Evolutionary conservation across 495 filamentous ascomycete genomes (phyloP).

Genomic region (Lepidopterella palustris): DNA sequence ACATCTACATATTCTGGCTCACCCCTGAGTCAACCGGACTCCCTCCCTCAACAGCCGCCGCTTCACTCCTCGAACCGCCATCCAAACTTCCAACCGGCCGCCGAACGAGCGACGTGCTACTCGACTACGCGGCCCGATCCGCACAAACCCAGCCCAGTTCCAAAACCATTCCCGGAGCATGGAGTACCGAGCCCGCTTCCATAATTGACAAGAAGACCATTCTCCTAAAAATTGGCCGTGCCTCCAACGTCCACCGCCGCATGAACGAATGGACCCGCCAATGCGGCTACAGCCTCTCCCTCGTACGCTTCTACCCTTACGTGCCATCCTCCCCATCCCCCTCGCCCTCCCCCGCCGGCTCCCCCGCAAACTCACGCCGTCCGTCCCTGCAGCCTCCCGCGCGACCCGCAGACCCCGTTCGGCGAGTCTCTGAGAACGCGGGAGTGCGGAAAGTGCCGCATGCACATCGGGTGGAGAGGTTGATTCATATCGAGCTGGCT

Average conservation of each 20-base stretch:
- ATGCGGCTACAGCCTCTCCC: conserved; percentile 77
- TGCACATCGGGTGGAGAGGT: conserved; percentile 78
- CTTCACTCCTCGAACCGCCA: conserved; percentile 48
- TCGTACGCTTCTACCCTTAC: conserved; percentile 91
- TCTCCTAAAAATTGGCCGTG: conserved; percentile 86
- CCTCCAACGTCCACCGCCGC: conserved; percentile 82
- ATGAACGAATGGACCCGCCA: conserved; percentile 90
- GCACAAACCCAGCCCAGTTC: conserved; percentile 20
- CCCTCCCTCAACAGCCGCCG: conserved; percentile 51
- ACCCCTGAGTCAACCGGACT: conserved; percentile 48
- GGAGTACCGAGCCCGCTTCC: neutral
- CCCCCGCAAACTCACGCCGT: conserved; percentile 28
- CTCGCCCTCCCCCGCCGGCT: conserved; percentile 27
- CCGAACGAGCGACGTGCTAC: conserved; percentile 60
- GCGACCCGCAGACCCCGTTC: conserved; percentile 18
- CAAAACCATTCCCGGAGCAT: neutral
- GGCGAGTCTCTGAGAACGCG: conserved; percentile 18
- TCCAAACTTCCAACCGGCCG: conserved; percentile 40
- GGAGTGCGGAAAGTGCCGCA: conserved; percentile 62
- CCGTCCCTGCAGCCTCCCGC: conserved; percentile 13
- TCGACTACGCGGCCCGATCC: conserved; percentile 43
- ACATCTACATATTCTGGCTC: conserved; percentile 98
- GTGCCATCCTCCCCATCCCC: conserved; percentile 48
- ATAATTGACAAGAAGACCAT: conserved; percentile 47
- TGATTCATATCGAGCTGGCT: conserved; percentile 84